Base-by-base conservation (phyloP, 257 asterid species). In the Ballota nigra region DNA sequence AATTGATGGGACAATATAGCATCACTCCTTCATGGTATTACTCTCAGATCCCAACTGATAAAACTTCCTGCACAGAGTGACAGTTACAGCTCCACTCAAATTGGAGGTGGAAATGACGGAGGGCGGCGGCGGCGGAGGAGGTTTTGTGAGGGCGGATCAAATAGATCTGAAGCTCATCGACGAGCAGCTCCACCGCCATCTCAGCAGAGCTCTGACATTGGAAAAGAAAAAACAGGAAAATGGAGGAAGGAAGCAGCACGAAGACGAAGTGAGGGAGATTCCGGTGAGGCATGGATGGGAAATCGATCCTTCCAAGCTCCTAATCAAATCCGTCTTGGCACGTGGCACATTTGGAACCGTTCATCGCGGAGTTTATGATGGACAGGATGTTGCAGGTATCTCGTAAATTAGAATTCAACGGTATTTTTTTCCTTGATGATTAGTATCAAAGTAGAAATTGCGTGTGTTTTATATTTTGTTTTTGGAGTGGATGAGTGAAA, bases 341-440 rank as follows among this genome's bases (percentile, higher is more conserved):
- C 92, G 94, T 34, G 95, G 96, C 78, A 84, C 95, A 28, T 88
- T 83, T 45, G 97, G 96, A 9, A 88, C 94, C 40, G 97, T 91
- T 68, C 92, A 91, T 81, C 97, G 95, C 28, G 97, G 94, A 55
- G 31, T 88, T 75, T 91, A 91, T 62, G 91, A 88, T 38, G 86
- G 87, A 31, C 85, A 55, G 28, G 95, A 91, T 77, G 96, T 91
- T 34, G 97, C 96, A n/a, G 95, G 97, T 91, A 43, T 28, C 24
- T 16, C 1, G 38, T 13, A 38, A 12, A 22, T 3, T 11, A 1
- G 45, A 23, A 19, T 18, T 56, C 41, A 5, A 11, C 43, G 7
- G 28, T 5, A 52, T 11, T 3, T 1, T 55, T 20, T 0, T n/a
- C n/a, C n/a, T n/a, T n/a, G n/a, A n/a, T n/a, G n/a, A n/a, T n/a